phyloP scores from a whole-genome alignment of 495 filamentous ascomycete genomes.

The Evernia prunastri region DNA sequence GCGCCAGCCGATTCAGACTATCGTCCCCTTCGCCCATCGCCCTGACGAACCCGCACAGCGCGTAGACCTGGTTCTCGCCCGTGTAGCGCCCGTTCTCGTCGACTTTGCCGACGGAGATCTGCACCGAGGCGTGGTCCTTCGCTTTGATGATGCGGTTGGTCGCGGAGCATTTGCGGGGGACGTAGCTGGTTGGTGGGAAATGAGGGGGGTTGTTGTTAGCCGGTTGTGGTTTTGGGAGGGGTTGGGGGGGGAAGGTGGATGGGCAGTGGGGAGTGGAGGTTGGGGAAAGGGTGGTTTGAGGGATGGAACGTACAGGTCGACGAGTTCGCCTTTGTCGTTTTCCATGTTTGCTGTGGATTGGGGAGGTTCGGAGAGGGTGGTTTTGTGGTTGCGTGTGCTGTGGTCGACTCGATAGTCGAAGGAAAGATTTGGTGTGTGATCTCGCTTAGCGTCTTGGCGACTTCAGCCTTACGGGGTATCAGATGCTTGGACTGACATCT shows the following conservation, averaged over 20 bases:
- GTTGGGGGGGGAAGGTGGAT: constrained; percentile 10
- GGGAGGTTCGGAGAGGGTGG: background rate
- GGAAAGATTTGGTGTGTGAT: background rate
- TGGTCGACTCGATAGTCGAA: background rate
- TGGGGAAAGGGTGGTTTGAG: constrained; percentile 16
- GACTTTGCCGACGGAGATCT: constrained; percentile 85
- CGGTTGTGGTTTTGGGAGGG: constrained; percentile 9
- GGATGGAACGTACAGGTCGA: constrained; percentile 71
- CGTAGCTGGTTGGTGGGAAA: constrained; percentile 60
- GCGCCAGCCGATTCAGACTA: constrained; percentile 86
- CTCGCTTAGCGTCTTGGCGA: constrained; percentile 8
- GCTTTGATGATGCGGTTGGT: constrained; percentile 99
- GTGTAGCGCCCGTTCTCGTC: constrained; percentile 96
- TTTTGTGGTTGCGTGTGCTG: background rate
- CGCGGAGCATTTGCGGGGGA: constrained; percentile 95
- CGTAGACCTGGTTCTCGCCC: constrained; percentile 94
- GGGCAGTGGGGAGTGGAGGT: constrained; percentile 19
- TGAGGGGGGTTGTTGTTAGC: constrained; percentile 21
- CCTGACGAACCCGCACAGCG: constrained; percentile 94
- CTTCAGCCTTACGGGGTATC: background rate
- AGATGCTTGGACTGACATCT: background rate
- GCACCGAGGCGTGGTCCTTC: constrained; percentile 92
- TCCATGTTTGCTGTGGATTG: constrained; percentile 51
- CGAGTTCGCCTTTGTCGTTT: constrained; percentile 97
- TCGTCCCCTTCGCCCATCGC: constrained; percentile 98